Percentiles rank a stretch among this genome's conserved stretches.
Conservation (phyloP, 2,329 filamentous ascomycete genomes). For the Beauveria medogensis region DNA sequence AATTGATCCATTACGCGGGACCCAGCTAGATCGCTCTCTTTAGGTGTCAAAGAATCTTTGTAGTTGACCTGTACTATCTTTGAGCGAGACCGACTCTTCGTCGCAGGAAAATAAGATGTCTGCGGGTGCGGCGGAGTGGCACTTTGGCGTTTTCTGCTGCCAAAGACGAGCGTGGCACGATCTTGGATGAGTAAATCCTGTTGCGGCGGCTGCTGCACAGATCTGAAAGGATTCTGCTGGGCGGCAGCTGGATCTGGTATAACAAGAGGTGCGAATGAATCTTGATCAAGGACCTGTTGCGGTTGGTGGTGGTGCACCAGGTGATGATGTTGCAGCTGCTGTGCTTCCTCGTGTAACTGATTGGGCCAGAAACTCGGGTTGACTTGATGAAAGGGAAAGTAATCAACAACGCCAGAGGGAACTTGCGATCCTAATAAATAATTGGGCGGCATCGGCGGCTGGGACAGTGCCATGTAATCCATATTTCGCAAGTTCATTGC, state of each 20-base stretch:
- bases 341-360: background rate
- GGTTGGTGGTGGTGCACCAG: background rate
- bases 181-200: background rate
- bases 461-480: slow-evolving; percentile 20
- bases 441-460: slow-evolving; percentile 12
- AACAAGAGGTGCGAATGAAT: background rate
- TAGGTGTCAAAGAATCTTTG: background rate
- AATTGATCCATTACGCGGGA: slow-evolving; percentile 31
- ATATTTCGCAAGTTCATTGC: slow-evolving; percentile 28
- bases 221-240: background rate
- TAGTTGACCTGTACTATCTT: background rate
- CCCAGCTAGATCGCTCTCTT: slow-evolving; percentile 12
- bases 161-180: background rate
- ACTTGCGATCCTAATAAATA: slow-evolving; percentile 20
- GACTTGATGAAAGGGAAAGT: background rate
- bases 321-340: background rate
- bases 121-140: background rate
- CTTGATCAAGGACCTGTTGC: background rate
- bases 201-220: background rate
- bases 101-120: background rate
- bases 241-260: background rate
- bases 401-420: background rate
- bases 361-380: background rate
- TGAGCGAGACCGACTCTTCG: background rate
- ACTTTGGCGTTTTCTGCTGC: background rate